Percentiles rank a stretch among this genome's conserved stretches.
phyloP scores from a whole-genome alignment of 805 yeast genomes.

The Yamadazyma kitorensis region DNA sequence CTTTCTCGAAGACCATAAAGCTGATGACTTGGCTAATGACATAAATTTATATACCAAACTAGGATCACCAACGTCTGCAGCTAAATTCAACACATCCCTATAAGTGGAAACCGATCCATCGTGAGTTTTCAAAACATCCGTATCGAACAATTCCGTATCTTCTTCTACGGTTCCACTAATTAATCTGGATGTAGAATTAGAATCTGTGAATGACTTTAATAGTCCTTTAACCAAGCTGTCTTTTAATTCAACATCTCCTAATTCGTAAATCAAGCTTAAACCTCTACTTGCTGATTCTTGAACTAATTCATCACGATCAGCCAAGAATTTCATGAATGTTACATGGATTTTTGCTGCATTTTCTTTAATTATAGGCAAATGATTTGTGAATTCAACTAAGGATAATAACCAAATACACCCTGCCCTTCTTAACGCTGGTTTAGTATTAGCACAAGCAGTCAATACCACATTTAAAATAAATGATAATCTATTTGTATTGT shows the following conservation, averaged over 20 bases:
- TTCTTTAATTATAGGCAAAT: slow-evolving; percentile 34
- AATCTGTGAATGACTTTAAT: slow-evolving; percentile 73
- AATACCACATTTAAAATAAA: slow-evolving; percentile 50
- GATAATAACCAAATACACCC: slow-evolving; percentile 87
- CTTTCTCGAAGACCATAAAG: slow-evolving; percentile 88
- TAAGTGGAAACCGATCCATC: slow-evolving; percentile 89
- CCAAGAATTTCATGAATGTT: slow-evolving; percentile 72
- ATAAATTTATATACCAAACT: slow-evolving; percentile 89
- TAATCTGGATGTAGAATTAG: slow-evolving; percentile 44
- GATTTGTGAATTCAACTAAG: slow-evolving; percentile 69
- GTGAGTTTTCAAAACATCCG: slow-evolving; percentile 73
- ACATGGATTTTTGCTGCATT: slow-evolving; percentile 63
- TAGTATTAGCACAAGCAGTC: slow-evolving; percentile 54
- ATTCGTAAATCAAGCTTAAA: slow-evolving; percentile 73
- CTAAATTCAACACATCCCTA: slow-evolving; percentile 81
- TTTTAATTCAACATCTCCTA: slow-evolving; percentile 64
- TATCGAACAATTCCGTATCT: slow-evolving; percentile 83
- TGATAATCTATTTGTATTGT: slow-evolving; percentile 17
- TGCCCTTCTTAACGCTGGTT: slow-evolving; percentile 71
- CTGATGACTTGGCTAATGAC: slow-evolving; percentile 84
- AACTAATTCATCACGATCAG: slow-evolving; percentile 80
- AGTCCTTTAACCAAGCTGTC: slow-evolving; percentile 73
- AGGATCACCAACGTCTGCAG: slow-evolving; percentile 95
- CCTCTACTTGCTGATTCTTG: slow-evolving; percentile 94
- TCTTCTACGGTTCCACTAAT: slow-evolving; percentile 67